Evolutionary conservation across 2,329 filamentous ascomycete genomes (phyloP).

Genomic region (Diaporthe vexans): DNA sequence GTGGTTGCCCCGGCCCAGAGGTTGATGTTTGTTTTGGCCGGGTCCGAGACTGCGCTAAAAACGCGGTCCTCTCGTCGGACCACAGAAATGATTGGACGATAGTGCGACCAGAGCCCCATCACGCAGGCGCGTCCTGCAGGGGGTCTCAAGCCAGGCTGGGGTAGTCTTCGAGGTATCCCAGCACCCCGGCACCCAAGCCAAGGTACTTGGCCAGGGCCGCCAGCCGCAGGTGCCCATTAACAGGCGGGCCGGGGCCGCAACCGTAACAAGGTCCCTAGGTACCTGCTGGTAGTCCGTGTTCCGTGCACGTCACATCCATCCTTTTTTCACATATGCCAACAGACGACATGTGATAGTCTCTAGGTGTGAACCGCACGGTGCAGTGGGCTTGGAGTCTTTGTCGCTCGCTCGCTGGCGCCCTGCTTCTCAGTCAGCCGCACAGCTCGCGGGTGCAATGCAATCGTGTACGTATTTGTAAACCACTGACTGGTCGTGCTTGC

Average conservation of each 20-base stretch:
- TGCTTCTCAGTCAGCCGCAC: not conserved
- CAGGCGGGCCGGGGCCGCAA: not conserved
- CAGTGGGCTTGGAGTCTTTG: not conserved
- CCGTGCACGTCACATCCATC: not conserved
- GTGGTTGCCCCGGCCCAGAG: slow-evolving; percentile 32
- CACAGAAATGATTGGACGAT: slow-evolving; percentile 29
- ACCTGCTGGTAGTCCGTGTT: not conserved
- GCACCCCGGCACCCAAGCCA: slow-evolving; percentile 7
- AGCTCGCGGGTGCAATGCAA: not conserved
- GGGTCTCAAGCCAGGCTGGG: not conserved
- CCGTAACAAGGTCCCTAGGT: not conserved
- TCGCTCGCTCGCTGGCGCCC: not conserved
- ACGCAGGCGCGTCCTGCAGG: slow-evolving; percentile 29
- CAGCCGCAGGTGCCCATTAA: slow-evolving; percentile 27
- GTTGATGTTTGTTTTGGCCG: slow-evolving; percentile 35
- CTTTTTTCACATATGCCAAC: not conserved
- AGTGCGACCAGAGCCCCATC: not conserved
- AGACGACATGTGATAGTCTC: slow-evolving; percentile 7
- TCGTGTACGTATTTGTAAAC: not conserved
- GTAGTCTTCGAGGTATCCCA: not conserved
- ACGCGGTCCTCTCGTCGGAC: slow-evolving; percentile 28
- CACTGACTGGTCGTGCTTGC: not conserved
- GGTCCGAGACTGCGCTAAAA: slow-evolving; percentile 34
- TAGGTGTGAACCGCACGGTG: not conserved
- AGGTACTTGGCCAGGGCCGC: not conserved